A percentile compares a stretch with the other conserved stretches of the same genome.
These are phyloP conservation scores for Bryoerythrophyllum caledonicum DNA, from an alignment of 225 moss, liverwort and hornwort genomes.

Conservation along the genomic window DNA sequence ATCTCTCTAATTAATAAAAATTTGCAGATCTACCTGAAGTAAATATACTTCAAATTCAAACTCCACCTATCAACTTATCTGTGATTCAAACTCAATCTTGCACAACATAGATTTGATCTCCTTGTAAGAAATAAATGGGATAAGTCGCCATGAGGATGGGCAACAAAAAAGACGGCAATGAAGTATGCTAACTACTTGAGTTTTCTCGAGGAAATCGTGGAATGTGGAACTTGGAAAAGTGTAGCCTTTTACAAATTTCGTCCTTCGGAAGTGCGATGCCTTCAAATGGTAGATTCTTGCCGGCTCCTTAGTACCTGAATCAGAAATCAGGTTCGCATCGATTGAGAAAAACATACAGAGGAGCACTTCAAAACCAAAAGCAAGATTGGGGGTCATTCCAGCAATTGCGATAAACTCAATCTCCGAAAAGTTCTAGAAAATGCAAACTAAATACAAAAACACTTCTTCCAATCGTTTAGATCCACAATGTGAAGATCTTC, in stretches of 20 bases:
- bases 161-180: not conserved
- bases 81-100: too few species aligned
- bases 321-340: not conserved
- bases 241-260: constrained; percentile 50
- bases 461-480: not conserved
- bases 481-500: not conserved
- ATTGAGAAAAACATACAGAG: not conserved
- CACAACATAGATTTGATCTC: too few species aligned
- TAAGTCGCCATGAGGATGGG: not conserved
- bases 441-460: not conserved
- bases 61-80: too few species aligned
- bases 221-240: not conserved
- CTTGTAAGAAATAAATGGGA: too few species aligned
- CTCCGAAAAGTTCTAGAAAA: not conserved
- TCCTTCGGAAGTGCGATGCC: constrained; percentile 71
- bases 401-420: not conserved
- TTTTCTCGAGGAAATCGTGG: not conserved
- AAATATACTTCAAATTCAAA: too few species aligned
- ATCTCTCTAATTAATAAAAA: not conserved
- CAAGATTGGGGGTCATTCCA: not conserved
- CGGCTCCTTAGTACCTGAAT: constrained; percentile 29
- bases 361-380: not conserved
- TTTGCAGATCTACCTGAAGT: too few species aligned
- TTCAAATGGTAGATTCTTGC: constrained; percentile 75
- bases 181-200: not conserved